A percentile compares a stretch with the other conserved stretches of the same genome.
Evolutionary conservation across 140 eudicot genomes (phyloP).

Genomic region (Flaveria floridana): DNA sequence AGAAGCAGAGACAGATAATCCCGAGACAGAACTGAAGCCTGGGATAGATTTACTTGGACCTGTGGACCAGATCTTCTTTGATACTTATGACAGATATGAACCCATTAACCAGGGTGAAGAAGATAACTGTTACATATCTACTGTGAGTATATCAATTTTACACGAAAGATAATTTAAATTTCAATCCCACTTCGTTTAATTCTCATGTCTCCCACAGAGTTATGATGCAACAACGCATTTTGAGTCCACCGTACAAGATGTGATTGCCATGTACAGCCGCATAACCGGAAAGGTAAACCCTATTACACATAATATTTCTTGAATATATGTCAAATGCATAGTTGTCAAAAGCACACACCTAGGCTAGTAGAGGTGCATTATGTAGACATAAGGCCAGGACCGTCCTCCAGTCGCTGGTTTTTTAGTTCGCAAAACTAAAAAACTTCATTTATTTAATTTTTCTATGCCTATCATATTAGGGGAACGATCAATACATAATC

Average conservation of each 20-base stretch:
- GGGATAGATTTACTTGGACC: conserved; percentile 74
- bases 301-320: not conserved
- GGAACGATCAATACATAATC: not conserved
- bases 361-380: no score
- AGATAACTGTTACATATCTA: conserved; percentile 67
- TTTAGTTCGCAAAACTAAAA: no score
- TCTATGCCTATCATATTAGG: not conserved
- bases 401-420: no score
- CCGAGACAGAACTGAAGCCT: conserved; percentile 62
- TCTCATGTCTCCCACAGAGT: conserved; percentile 42
- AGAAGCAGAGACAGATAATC: conserved; percentile 68
- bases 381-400: no score
- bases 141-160: conserved; percentile 40
- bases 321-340: not conserved
- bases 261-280: conserved; percentile 46
- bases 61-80: conserved; percentile 67
- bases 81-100: conserved; percentile 69
- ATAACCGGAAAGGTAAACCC: conserved; percentile 69
- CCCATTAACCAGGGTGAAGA: conserved; percentile 50
- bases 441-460: no score
- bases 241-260: conserved; percentile 47
- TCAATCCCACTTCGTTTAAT: not conserved
- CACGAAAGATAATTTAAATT: not conserved
- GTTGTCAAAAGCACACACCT: not conserved
- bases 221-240: conserved; percentile 76